Base-by-base conservation (phyloP, 2,329 filamentous ascomycete species). In the Mariannaea elegans region DNA sequence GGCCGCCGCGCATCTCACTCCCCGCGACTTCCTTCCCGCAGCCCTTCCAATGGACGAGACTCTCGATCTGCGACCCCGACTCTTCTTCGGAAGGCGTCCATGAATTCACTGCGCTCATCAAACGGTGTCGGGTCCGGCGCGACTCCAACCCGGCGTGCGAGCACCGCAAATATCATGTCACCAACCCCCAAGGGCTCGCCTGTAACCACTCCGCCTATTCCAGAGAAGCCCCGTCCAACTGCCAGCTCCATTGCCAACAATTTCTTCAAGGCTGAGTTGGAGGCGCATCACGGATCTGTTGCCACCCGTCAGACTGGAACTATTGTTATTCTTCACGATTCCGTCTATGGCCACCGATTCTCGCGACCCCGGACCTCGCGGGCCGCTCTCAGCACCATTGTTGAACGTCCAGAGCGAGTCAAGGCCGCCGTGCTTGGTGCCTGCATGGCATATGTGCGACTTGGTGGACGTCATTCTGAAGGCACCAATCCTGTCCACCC, bases 331-430 rank as follows among this genome's bases (percentile, higher is more conserved):
- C 80, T 99, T 2, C 93, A 98, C 70, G 95, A 99, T 78, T 89
- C 91, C 52, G 97, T 94, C 77, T 99, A 98, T 74, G 94, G 94
- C 21, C 95, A 99, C 78, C 89, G 93, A 19, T 99, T 89, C 76
- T 92, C 94, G 10, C 86, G 95, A 42, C 93, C 93, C 4, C 89
- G 91, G 68, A 90, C 93, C 1, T 90, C 87, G 19, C 90, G 90
- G 69, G 84, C 81, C 42, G 84, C 85, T 14, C 82, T 98, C 1
- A 87, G 82, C 69, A 91, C 89, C 56, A 97, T 99, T 65, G 94
- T 99, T 47, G 95, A 99, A 78, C 85, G 95, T 10, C 95, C 95
- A 0, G 95, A 99, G 79, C 85, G 95, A 59, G 88, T 99, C 64
- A 91, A 91, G 67, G 95, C 95, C 4, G 88, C 88, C 61, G 86